Evolutionary conservation across 176 grass and related monocot species (phyloP).

Genomic region (sorghum (Sorghum bicolor)): Sorghum_bicolor_NCBIv3 NC_012872.2:45564501-45565000

Average conservation of each 20-base stretch:
- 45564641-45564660: not conserved
- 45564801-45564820: not conserved
- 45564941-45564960: too few species aligned
- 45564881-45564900: not conserved
- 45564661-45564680: not conserved
- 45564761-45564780: not conserved
- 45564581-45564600: not conserved
- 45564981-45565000: too few species aligned
- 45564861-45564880: not conserved
- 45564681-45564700: not conserved
- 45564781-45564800: not conserved
- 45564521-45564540: not conserved
- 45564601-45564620: not conserved
- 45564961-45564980: too few species aligned
- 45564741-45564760: conserved; percentile 10
- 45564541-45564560: not conserved
- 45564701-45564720: not conserved
- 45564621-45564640: not conserved
- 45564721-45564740: not conserved
- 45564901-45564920: not conserved
- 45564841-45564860: not conserved
- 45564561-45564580: not conserved
- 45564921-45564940: not conserved
- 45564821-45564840: not conserved
- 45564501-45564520: not conserved